phyloP scores from a whole-genome alignment of 2,329 filamentous ascomycete genomes.

The Sporothrix sp. region DNA sequence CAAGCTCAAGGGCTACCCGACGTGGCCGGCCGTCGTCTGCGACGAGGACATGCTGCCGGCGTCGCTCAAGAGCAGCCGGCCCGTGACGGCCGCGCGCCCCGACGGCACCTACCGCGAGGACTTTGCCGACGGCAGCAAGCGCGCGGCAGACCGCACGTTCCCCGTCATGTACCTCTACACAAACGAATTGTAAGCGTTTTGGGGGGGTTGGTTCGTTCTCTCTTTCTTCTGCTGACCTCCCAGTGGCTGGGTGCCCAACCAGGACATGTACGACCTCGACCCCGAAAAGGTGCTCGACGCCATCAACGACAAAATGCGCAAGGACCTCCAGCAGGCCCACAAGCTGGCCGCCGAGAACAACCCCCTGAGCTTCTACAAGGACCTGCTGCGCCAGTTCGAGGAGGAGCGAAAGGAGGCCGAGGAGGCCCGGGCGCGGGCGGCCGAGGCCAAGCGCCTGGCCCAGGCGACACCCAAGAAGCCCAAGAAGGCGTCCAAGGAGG shows the following conservation, averaged over 20 bases:
- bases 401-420: conserved; percentile 55
- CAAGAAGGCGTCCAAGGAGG: conserved; percentile 44
- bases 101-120: conserved; percentile 85
- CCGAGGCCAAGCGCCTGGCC: conserved; percentile 30
- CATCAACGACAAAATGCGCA: conserved; percentile 68
- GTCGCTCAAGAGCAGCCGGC: conserved; percentile 64
- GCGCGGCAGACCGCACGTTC: conserved; percentile 74
- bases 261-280: conserved; percentile 67
- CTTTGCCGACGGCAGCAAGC: conserved; percentile 80
- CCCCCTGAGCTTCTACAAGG: conserved; percentile 73
- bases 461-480: conserved; percentile 34
- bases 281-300: conserved; percentile 59
- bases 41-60: conserved; percentile 89
- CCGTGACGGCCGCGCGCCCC: conserved; percentile 68
- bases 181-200: conserved; percentile 96
- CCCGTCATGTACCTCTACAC: conserved; percentile 92
- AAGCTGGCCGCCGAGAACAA: conserved; percentile 69
- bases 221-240: conserved; percentile 8
- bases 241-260: conserved; percentile 88
- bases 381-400: conserved; percentile 59
- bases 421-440: conserved; percentile 33
- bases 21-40: conserved; percentile 90
- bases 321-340: conserved; percentile 70
- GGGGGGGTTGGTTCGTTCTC: background rate
- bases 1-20: conserved; percentile 86